Evolutionary conservation across 345 rosid species (phyloP).

Genomic region (Hibiscus syriacus): DNA sequence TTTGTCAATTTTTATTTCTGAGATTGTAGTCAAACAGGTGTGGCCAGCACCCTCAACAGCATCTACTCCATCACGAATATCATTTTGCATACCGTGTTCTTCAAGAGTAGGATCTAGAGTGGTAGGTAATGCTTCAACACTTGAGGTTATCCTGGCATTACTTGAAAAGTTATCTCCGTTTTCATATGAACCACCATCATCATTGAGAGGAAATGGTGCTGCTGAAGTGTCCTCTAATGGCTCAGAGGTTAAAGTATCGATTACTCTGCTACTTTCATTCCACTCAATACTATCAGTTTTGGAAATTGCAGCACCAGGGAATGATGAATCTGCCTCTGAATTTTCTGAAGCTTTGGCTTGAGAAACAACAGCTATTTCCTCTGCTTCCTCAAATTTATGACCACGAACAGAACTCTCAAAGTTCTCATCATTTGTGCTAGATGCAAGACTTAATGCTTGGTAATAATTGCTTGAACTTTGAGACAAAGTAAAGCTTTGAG

Average conservation of each 20-base stretch:
- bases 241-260: conserved; percentile 35
- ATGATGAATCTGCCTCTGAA: conserved; percentile 22
- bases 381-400: conserved; percentile 28
- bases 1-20: conserved; percentile 58
- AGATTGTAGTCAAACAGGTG: conserved; percentile 37
- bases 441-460: conserved; percentile 47
- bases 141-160: conserved; percentile 27
- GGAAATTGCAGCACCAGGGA: conserved; percentile 12
- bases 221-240: conserved; percentile 34
- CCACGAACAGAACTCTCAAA: conserved; percentile 27
- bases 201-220: conserved; percentile 16
- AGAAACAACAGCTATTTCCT: conserved; percentile 33
- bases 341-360: conserved; percentile 29
- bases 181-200: conserved; percentile 25
- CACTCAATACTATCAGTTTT: conserved; percentile 20
- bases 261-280: conserved; percentile 25
- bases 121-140: conserved; percentile 28
- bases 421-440: conserved; percentile 30
- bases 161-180: conserved; percentile 33
- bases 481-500: conserved; percentile 53
- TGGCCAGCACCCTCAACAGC: conserved; percentile 30
- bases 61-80: conserved; percentile 19
- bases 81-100: conserved; percentile 19
- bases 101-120: conserved; percentile 26
- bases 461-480: conserved; percentile 42